Conservation (phyloP, 768 basidiomycete species). For the Suillus brevipes region DNA sequence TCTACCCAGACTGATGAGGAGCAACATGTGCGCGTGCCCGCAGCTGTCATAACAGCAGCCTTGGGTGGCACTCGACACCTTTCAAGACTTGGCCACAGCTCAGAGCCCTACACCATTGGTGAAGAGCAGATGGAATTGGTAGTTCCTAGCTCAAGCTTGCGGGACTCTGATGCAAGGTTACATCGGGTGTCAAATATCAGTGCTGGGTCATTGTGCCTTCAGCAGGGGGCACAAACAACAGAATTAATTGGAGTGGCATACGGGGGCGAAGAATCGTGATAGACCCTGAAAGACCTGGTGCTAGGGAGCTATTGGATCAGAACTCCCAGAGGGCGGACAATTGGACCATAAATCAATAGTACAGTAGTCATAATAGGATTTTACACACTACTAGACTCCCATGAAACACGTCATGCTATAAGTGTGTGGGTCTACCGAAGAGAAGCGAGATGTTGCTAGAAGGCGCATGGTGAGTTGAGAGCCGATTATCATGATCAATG, state of each 20-base stretch:
- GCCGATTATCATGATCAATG: background rate
- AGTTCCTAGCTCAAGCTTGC: slow-evolving; percentile 4
- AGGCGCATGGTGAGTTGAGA: background rate
- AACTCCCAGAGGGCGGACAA: background rate
- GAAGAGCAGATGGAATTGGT: slow-evolving; percentile 1
- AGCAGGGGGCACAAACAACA: slow-evolving; percentile 14
- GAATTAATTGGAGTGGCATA: slow-evolving; percentile 26
- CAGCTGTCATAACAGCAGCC: slow-evolving; percentile 40
- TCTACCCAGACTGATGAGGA: slow-evolving; percentile 42
- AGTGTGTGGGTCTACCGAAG: slow-evolving; percentile 36
- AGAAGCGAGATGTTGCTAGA: slow-evolving; percentile 64
- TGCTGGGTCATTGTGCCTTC: slow-evolving; percentile 23
- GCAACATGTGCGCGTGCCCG: slow-evolving; percentile 29
- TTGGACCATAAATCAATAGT: background rate
- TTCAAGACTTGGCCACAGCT: slow-evolving; percentile 14
- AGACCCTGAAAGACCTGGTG: background rate
- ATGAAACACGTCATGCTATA: background rate
- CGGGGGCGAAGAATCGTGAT: slow-evolving; percentile 25
- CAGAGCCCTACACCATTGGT: slow-evolving; percentile 17
- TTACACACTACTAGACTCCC: background rate
- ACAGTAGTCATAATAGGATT: background rate
- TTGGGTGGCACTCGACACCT: slow-evolving; percentile 29
- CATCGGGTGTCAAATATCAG: slow-evolving; percentile 33
- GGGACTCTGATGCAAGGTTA: background rate
- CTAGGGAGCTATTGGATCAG: background rate